These are phyloP conservation scores for Galerina sulciceps DNA, from an alignment of 768 basidiomycete species.

Conservation along the genomic window DNA sequence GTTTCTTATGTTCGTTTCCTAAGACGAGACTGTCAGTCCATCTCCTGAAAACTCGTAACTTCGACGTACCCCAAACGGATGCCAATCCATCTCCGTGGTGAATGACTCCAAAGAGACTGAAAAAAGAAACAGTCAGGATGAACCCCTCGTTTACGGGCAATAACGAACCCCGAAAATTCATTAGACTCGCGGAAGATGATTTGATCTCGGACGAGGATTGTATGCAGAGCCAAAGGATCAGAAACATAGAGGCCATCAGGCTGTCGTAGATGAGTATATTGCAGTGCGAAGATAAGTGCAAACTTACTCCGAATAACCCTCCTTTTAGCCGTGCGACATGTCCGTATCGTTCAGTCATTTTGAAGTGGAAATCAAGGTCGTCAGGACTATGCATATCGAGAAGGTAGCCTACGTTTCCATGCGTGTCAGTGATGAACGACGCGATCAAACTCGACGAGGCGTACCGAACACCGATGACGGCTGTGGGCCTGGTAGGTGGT, in stretches of 20 bases:
- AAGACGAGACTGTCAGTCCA: too few relatives aligned
- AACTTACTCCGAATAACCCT: not conserved
- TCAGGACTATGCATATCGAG: not conserved
- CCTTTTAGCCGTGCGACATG: not conserved
- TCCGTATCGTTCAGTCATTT: not conserved
- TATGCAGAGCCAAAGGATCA: not conserved
- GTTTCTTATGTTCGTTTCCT: not conserved
- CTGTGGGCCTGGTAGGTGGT: not conserved
- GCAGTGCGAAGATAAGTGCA: not conserved
- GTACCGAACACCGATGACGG: not conserved
- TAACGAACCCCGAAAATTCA: not conserved
- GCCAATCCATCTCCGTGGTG: not conserved
- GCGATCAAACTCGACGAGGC: not conserved
- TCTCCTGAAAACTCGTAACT: not conserved
- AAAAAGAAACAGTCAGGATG: not conserved
- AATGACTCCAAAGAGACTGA: not conserved
- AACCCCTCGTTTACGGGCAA: not conserved
- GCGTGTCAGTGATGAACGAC: too few relatives aligned
- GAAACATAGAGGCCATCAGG: not conserved
- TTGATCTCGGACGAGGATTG: not conserved
- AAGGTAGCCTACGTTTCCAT: not conserved
- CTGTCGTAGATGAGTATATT: not conserved
- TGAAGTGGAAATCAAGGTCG: not conserved
- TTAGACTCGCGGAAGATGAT: not conserved
- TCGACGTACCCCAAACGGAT: not conserved